phyloP scores from a whole-genome alignment of 2,329 filamentous ascomycete species.

The Neofusicoccum parvum region DNA sequence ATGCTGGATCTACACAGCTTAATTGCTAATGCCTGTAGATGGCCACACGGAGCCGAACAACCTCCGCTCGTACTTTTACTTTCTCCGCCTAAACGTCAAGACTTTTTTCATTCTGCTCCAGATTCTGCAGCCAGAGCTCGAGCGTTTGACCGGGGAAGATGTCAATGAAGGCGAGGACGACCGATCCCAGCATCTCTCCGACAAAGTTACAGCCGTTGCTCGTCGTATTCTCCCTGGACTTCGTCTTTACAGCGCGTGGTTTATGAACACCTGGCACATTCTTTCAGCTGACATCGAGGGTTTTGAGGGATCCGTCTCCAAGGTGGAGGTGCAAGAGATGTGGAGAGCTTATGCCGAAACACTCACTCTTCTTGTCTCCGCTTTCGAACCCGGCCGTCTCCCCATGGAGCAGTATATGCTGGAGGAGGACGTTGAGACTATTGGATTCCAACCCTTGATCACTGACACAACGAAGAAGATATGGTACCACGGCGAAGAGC shows the following conservation, averaged over 20 bases:
- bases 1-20: neutral
- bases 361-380: slow-evolving; percentile 60
- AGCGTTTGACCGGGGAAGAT: slow-evolving; percentile 53
- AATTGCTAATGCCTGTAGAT: slow-evolving; percentile 2
- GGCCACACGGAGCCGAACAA: slow-evolving; percentile 16
- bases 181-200: slow-evolving; percentile 40
- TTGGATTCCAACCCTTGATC: slow-evolving; percentile 65
- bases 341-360: slow-evolving; percentile 68
- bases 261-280: slow-evolving; percentile 58
- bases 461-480: slow-evolving; percentile 52
- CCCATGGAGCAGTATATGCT: slow-evolving; percentile 63
- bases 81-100: slow-evolving; percentile 75
- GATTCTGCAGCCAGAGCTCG: slow-evolving; percentile 69
- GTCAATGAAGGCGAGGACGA: slow-evolving; percentile 33
- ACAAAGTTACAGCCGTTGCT: slow-evolving; percentile 60
- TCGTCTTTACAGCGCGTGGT: slow-evolving; percentile 70
- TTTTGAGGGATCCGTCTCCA: slow-evolving; percentile 57
- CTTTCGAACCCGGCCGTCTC: slow-evolving; percentile 61
- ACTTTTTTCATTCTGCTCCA: slow-evolving; percentile 74
- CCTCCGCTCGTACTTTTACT: slow-evolving; percentile 55
- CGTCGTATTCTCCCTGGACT: slow-evolving; percentile 65
- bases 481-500: slow-evolving; percentile 50
- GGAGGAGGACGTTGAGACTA: slow-evolving; percentile 67
- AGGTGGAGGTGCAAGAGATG: slow-evolving; percentile 61
- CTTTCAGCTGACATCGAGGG: slow-evolving; percentile 58